A percentile compares a stretch with the other conserved stretches of the same genome.
Conservation (phyloP, 2,329 filamentous ascomycete species). For the Penicillium sp. region DNA sequence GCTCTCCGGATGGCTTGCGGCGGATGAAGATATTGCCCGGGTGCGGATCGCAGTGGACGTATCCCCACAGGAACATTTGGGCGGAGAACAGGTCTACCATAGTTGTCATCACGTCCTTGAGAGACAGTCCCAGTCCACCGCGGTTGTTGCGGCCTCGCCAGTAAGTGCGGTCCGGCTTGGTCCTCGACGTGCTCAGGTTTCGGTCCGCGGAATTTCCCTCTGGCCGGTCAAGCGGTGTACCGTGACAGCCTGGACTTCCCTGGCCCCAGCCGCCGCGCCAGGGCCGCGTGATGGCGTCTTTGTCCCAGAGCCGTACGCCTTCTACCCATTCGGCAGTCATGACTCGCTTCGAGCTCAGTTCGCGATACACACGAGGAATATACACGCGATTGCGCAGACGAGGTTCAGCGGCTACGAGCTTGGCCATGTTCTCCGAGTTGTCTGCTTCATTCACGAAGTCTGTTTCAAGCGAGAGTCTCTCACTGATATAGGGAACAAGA, state of each 20-base stretch:
- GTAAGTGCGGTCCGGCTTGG: constrained; percentile 71
- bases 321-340: constrained; percentile 98
- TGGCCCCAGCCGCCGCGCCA: constrained; percentile 71
- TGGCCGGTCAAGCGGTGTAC: constrained; percentile 52
- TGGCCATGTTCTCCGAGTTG: constrained; percentile 77
- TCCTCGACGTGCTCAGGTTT: constrained; percentile 37
- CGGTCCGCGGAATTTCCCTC: constrained; percentile 37
- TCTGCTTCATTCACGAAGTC: constrained; percentile 87
- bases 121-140: constrained; percentile 72
- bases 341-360: constrained; percentile 71
- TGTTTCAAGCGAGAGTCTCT: constrained; percentile 84
- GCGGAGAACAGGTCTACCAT: constrained; percentile 96
- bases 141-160: constrained; percentile 66
- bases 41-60: constrained; percentile 93
- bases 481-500: constrained; percentile 83
- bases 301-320: constrained; percentile 85
- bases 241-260: constrained; percentile 69
- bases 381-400: constrained; percentile 73
- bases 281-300: constrained; percentile 62
- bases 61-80: constrained; percentile 95
- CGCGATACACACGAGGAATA: constrained; percentile 72
- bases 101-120: constrained; percentile 86
- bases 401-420: constrained; percentile 65
- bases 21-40: constrained; percentile 96
- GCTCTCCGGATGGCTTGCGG: constrained; percentile 66